A percentile compares a stretch with the other conserved stretches of the same genome.
Evolutionary conservation across 768 basidiomycete genomes (phyloP).

Genomic region (Mycena polygramma): DNA sequence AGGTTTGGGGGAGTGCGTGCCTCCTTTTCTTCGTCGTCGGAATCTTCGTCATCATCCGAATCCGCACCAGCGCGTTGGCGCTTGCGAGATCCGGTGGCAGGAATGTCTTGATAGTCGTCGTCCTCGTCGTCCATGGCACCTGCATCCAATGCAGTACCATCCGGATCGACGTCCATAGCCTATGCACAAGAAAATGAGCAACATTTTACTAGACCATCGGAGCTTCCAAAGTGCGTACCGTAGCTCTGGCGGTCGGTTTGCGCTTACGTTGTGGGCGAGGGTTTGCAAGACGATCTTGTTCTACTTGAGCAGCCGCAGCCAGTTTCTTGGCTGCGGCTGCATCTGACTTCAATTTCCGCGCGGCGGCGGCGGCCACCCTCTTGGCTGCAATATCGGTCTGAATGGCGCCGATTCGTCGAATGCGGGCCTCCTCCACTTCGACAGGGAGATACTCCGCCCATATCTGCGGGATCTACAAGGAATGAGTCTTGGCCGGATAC

Average conservation of each 20-base stretch:
- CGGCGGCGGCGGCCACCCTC: neutral
- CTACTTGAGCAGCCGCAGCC: no score
- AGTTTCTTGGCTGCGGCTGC: no score
- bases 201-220: no score
- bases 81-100: neutral
- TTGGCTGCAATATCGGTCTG: neutral
- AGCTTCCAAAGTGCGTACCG: no score
- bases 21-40: neutral
- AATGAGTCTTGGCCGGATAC: neutral
- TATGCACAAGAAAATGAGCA: no score
- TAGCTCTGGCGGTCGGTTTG: no score
- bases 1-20: constrained; percentile 13
- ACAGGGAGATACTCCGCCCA: constrained; percentile 38
- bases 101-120: neutral
- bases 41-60: constrained; percentile 2
- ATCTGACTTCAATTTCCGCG: neutral
- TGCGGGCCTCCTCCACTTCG: neutral
- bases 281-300: no score
- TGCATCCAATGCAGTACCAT: neutral
- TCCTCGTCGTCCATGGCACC: neutral
- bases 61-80: neutral
- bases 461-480: constrained; percentile 41
- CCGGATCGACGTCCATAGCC: no score
- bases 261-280: no score
- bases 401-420: neutral